A percentile compares a stretch with the other conserved stretches of the same genome.
phyloP scores from a whole-genome alignment of 352 stramenopile genomes.

The Globisporangium carolinianum region DNA sequence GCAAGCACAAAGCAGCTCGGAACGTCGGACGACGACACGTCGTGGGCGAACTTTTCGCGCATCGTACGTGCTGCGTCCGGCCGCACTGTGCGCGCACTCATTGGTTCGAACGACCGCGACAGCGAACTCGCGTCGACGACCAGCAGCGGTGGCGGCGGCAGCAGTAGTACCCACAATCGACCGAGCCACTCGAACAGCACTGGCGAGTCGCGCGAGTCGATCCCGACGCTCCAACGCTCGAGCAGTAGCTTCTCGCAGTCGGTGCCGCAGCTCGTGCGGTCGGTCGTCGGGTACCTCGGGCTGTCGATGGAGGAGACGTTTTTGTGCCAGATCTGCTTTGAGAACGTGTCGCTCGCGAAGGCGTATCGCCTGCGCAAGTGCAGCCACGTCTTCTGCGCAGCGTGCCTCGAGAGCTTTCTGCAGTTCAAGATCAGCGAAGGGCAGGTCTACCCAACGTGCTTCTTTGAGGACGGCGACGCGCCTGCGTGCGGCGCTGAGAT shows the following conservation, averaged over 20 bases:
- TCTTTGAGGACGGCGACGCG: slow-evolving; percentile 27
- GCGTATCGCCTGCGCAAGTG: slow-evolving; percentile 36
- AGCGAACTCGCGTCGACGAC: slow-evolving; percentile 7
- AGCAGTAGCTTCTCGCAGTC: slow-evolving; percentile 14
- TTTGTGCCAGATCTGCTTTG: slow-evolving; percentile 74
- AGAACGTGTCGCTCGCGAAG: slow-evolving; percentile 34
- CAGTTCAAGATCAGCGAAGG: slow-evolving; percentile 67
- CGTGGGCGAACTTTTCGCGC: slow-evolving; percentile 26
- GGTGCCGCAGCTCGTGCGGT: slow-evolving; percentile 45
- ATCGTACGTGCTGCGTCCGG: slow-evolving; percentile 22
- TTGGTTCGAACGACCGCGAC: slow-evolving; percentile 17
- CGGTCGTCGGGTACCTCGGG: slow-evolving; percentile 42
- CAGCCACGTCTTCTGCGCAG: slow-evolving; percentile 48
- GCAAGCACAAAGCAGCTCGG: background rate
- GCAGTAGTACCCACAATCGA: slow-evolving; percentile 1
- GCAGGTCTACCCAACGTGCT: slow-evolving; percentile 71
- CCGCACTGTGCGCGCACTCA: slow-evolving; percentile 21
- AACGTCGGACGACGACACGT: slow-evolving; percentile 5
- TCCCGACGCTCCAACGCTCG: slow-evolving; percentile 9
- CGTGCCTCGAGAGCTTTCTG: slow-evolving; percentile 58
- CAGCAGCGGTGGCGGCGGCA: background rate
- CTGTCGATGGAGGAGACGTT: slow-evolving; percentile 66
- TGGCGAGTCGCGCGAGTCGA: slow-evolving; percentile 3
- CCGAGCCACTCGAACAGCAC: background rate
- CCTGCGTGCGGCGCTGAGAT: slow-evolving; percentile 35